Evolutionary conservation across 1,139 yeast species (phyloP), one percentile per base, ranked within the genome.

Genomic region (Sugiyamaella xylanicola): DNA sequence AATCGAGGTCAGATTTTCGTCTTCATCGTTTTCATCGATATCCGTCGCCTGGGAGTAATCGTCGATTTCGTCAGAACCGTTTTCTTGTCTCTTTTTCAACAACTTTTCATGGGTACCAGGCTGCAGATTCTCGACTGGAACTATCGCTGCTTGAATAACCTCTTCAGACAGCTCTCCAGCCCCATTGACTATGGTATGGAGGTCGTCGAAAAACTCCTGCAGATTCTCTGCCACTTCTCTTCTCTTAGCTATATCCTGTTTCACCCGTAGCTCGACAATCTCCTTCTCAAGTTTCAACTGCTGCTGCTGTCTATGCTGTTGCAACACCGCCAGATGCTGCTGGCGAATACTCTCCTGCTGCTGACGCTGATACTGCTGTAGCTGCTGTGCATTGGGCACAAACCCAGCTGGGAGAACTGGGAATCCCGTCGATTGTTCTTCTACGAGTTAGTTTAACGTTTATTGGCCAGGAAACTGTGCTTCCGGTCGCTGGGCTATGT

Each of bases 1-100:
- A 13, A 63, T 57, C 0, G 62, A 36, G 17, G 55, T 22, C 2
- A 37, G 32, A 9, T 44, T 32, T 8, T 8, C 37, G 2, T 32
- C 41, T 9, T 45, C 45, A 8, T 17, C 48, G 2, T 27, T 19
- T 21, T 46, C 48, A 25, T 25, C 29, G 9, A 5, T 25, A 25
- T 25, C 29, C 8, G 29, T 25, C 8, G 8, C 29, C 5, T 25
- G 29, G 9, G 29, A 25, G 8, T 25, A 5, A 9, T 25, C 27
- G 25, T n/a, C 27, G 16, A 19, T 29, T 35, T 21, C 25, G 8
- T 32, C 37, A 11, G 32, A 5, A 25, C 11, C 32, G 15, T 32
- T 40, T 4, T 32, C 35, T 15, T 16, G 42, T 21, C 15, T 15
- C 21, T 27, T 22, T 7, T 29, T 15, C 3, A 43, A 15, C 8